phyloP scores from a whole-genome alignment of 148 eudicot genomes.

The Chenopodium suecicum region DNA sequence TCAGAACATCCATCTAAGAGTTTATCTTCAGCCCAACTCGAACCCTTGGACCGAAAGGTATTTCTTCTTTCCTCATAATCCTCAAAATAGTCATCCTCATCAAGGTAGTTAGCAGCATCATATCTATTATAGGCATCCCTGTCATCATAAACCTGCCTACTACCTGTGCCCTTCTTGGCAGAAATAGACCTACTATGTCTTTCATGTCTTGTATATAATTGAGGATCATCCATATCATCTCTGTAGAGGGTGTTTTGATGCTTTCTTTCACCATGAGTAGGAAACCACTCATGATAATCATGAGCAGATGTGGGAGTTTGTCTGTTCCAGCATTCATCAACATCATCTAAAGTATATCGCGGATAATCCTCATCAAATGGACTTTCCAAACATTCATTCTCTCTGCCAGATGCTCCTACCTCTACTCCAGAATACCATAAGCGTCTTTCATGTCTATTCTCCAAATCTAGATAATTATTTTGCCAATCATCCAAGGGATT shows the following conservation, averaged over 20 bases:
- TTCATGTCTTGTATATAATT: constrained; percentile 8
- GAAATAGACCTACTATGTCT: constrained; percentile 19
- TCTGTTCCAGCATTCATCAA: constrained; percentile 6
- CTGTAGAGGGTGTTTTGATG: constrained; percentile 6
- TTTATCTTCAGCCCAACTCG: constrained; percentile 17
- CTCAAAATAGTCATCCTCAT: constrained; percentile 20
- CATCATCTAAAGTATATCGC: constrained; percentile 12
- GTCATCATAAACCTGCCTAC: background rate
- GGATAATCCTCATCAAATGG: constrained; percentile 10
- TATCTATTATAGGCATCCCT: constrained; percentile 16
- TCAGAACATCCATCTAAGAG: background rate
- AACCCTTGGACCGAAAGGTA: constrained; percentile 12
- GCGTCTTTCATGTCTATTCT: constrained; percentile 18
- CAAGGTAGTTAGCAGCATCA: constrained; percentile 5
- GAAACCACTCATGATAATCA: constrained; percentile 14
- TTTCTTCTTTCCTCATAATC: background rate
- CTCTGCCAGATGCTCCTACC: constrained; percentile 13
- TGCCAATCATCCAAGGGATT: constrained; percentile 22
- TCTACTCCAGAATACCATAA: constrained; percentile 15
- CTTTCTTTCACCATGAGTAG: constrained; percentile 22
- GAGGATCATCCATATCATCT: constrained; percentile 19
- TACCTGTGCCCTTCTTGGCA: constrained; percentile 5
- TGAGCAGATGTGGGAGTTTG: constrained; percentile 7
- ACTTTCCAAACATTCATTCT: constrained; percentile 11
- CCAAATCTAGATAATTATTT: constrained; percentile 14